Conservation (phyloP, 306 rosid species). For the Leucaena leucocephala region DNA sequence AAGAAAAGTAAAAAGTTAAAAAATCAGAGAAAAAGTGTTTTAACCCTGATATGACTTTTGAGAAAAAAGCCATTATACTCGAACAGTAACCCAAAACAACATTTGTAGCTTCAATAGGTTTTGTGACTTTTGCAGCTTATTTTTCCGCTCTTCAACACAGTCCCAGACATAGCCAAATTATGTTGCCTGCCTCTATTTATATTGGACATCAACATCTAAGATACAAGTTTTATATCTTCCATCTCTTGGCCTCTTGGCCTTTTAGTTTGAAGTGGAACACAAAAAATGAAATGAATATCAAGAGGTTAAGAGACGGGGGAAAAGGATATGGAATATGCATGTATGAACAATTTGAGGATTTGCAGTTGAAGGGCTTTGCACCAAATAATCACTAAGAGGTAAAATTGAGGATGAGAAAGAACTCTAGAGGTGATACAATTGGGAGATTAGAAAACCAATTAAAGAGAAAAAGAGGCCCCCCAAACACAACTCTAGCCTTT, state of each 20-base stretch:
- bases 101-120: too few relatives aligned
- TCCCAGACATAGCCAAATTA: background rate
- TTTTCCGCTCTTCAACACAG: too few relatives aligned
- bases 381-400: background rate
- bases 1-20: too few relatives aligned
- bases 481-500: slow-evolving; percentile 7
- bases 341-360: background rate
- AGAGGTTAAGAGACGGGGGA: background rate
- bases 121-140: too few relatives aligned
- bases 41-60: background rate
- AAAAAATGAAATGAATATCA: background rate
- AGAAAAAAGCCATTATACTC: too few relatives aligned
- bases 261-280: background rate
- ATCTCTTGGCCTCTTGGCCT: background rate
- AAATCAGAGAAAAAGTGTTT: too few relatives aligned
- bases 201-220: background rate
- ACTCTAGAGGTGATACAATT: background rate
- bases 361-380: background rate
- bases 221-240: background rate
- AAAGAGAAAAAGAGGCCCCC: slow-evolving; percentile 2
- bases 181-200: background rate
- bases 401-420: background rate
- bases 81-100: too few relatives aligned
- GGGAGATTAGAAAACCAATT: slow-evolving; percentile 6
- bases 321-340: background rate